Conservation (phyloP, 768 basidiomycete species). For the Cyclocybe cylindracea region DNA sequence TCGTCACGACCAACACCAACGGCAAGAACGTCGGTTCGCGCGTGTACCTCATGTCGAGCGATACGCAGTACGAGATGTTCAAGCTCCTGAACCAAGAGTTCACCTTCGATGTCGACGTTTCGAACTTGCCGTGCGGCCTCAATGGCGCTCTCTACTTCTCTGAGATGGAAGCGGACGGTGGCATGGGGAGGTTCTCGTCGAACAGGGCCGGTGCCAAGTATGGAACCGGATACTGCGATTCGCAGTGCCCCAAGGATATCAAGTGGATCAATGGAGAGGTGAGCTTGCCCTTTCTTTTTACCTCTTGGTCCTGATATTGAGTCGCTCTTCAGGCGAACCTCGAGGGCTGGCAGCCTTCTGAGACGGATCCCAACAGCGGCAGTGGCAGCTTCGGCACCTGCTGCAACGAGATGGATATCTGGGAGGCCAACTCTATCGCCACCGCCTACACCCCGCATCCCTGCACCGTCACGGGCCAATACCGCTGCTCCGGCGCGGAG, state of each 20-base stretch:
- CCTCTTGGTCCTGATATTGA: neutral
- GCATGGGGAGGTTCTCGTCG: conserved; percentile 39
- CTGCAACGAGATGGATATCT: conserved; percentile 52
- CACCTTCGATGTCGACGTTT: conserved; percentile 61
- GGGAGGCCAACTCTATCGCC: conserved; percentile 56
- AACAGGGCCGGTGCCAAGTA: conserved; percentile 58
- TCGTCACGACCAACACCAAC: conserved; percentile 37
- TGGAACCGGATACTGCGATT: conserved; percentile 36
- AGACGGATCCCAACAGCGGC: conserved; percentile 25
- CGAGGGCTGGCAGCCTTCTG: conserved; percentile 18
- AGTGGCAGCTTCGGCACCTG: conserved; percentile 24
- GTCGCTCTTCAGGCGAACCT: conserved; percentile 16
- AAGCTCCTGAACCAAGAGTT: conserved; percentile 56
- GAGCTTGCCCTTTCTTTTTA: neutral
- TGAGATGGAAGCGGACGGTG: conserved; percentile 59
- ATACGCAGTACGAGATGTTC: conserved; percentile 43
- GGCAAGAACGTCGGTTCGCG: conserved; percentile 43
- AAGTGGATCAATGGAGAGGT: conserved; percentile 38
- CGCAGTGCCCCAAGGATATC: conserved; percentile 56
- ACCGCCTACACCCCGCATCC: conserved; percentile 55
- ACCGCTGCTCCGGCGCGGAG: conserved; percentile 40
- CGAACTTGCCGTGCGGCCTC: conserved; percentile 56
- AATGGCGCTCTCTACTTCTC: conserved; percentile 61
- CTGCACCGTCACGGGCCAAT: conserved; percentile 40
- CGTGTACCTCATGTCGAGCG: conserved; percentile 51